Conservation (phyloP, 1,284 basidiomycete species). For the Trichosporon sp. region DNA sequence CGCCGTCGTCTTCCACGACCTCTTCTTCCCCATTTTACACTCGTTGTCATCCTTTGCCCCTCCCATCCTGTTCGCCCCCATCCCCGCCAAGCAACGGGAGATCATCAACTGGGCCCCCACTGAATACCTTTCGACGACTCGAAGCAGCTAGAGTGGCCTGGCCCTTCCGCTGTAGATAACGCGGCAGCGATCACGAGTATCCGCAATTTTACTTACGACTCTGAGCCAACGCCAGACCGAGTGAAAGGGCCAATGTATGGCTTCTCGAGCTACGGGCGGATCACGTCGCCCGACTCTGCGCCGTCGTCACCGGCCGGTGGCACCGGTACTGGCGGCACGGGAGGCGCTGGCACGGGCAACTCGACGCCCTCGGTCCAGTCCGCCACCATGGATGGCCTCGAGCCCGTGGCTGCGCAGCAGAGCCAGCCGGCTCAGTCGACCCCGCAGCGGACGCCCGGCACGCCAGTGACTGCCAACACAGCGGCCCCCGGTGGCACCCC, state of each 20-base stretch:
- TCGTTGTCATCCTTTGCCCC: background rate
- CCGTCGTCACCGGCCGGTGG: conserved; percentile 5
- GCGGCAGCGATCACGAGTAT: background rate
- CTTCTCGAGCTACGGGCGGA: conserved; percentile 4
- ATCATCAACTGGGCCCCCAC: background rate
- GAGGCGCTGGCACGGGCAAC: background rate
- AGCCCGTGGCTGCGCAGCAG: background rate
- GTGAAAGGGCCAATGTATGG: conserved; percentile 1
- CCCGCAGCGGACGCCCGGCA: background rate
- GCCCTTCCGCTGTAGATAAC: background rate
- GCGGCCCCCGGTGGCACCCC: background rate
- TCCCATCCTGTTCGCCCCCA: background rate
- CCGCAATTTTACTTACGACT: too few species aligned
- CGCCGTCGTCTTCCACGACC: background rate
- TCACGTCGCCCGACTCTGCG: conserved; percentile 12
- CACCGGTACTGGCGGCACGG: background rate
- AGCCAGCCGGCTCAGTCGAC: background rate
- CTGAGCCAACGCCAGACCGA: too few species aligned
- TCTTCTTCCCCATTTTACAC: background rate
- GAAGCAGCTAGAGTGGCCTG: too few species aligned
- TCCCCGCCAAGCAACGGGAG: background rate
- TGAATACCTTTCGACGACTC: background rate
- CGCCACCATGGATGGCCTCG: conserved; percentile 13
- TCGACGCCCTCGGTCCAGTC: conserved; percentile 14
- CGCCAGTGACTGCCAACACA: background rate